Conservation (phyloP, 176 grass and related monocot species). For the Rhynchospora breviuscula region DNA sequence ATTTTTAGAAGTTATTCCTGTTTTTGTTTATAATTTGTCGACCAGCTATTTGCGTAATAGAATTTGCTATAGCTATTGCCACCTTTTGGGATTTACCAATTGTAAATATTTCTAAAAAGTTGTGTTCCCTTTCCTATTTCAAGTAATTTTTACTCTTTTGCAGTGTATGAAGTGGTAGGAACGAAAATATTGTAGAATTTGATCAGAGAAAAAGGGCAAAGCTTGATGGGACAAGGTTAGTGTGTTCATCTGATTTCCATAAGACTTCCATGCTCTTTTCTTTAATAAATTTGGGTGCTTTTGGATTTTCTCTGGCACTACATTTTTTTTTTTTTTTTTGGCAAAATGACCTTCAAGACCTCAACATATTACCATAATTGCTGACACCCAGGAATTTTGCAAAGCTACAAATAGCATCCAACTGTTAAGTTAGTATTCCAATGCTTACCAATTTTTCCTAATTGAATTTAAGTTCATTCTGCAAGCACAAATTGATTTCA, state of each 20-base stretch:
- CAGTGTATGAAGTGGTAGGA: not conserved
- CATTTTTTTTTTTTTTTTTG: not conserved
- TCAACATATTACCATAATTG: not conserved
- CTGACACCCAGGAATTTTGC: not conserved
- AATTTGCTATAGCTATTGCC: not conserved
- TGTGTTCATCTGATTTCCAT: not conserved
- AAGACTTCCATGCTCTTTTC: not conserved
- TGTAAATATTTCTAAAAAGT: not conserved
- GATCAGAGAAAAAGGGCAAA: not conserved
- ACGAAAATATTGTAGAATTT: not conserved
- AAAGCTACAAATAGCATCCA: not conserved
- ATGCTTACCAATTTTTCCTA: not conserved
- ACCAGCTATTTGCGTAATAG: not conserved
- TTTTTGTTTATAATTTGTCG: not conserved
- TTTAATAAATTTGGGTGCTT: not conserved
- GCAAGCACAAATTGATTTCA: not conserved
- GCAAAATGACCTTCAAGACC: too few relatives aligned
- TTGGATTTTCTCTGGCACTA: not conserved
- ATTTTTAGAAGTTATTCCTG: not conserved
- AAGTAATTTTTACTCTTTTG: not conserved
- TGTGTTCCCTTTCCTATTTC: not conserved
- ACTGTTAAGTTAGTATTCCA: not conserved
- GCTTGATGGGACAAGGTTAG: constrained; percentile 7
- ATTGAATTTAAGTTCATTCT: not conserved
- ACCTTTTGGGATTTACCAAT: not conserved